phyloP scores from a whole-genome alignment of 2,329 filamentous ascomycete species.

The Pestalotiopsis sp. region DNA sequence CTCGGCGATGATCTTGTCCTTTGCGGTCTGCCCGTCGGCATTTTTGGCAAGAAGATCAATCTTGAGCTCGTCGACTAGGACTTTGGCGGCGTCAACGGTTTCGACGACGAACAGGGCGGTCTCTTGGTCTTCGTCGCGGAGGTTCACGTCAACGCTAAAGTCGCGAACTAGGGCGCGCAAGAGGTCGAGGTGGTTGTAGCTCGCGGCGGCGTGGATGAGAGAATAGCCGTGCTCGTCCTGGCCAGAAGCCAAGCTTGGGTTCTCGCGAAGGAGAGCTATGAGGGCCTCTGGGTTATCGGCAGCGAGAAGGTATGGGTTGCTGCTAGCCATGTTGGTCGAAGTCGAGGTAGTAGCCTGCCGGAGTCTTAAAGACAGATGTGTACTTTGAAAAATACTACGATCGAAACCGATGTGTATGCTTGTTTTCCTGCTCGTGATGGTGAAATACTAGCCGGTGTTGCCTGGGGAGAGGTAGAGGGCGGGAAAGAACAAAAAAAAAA shows the following conservation, averaged over 20 bases:
- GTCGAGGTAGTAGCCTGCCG: neutral
- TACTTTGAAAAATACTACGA: too few relatives aligned
- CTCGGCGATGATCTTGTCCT: conserved; percentile 79
- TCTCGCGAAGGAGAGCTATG: conserved; percentile 71
- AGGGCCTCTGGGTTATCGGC: conserved; percentile 80
- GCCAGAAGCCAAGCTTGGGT: conserved; percentile 74
- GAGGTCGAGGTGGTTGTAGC: conserved; percentile 85
- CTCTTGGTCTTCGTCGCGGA: conserved; percentile 89
- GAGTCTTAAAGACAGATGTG: too few relatives aligned
- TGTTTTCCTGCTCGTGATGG: neutral
- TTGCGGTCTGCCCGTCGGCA: conserved; percentile 76
- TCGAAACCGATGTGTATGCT: too few relatives aligned
- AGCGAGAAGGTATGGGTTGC: conserved; percentile 74
- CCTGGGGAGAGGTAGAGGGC: neutral
- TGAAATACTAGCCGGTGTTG: neutral
- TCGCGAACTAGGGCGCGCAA: conserved; percentile 76
- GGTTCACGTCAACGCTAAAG: conserved; percentile 77
- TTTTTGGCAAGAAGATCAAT: conserved; percentile 69
- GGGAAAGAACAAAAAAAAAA: neutral
- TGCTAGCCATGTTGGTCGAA: conserved; percentile 41
- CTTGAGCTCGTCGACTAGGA: conserved; percentile 81
- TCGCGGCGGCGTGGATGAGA: conserved; percentile 88
- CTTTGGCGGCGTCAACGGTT: conserved; percentile 74
- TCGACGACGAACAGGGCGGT: conserved; percentile 95
- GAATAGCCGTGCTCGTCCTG: conserved; percentile 96